These are phyloP conservation scores for Pythium apleroticum DNA, from an alignment of 352 stramenopile genomes.

Conservation along the genomic window DNA sequence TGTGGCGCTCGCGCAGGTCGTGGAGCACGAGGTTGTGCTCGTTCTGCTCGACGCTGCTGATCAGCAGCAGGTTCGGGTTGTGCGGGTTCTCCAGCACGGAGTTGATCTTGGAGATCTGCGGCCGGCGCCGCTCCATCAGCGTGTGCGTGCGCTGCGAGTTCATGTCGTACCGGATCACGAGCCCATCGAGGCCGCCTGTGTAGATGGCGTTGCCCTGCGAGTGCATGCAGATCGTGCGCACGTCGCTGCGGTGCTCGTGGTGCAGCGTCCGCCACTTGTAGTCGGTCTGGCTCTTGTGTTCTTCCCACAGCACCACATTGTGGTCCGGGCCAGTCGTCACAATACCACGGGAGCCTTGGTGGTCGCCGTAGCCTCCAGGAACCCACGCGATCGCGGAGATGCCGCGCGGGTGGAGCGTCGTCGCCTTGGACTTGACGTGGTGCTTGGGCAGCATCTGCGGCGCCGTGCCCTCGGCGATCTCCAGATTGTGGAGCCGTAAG, in stretches of 20 bases:
- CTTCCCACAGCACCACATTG: conserved; percentile 74
- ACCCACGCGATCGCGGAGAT: conserved; percentile 76
- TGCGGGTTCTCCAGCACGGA: conserved; percentile 77
- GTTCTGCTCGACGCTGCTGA: conserved; percentile 66
- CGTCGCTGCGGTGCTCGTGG: conserved; percentile 72
- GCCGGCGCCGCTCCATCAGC: conserved; percentile 73
- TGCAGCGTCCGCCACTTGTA: conserved; percentile 75
- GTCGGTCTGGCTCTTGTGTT: conserved; percentile 45
- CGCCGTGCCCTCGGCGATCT: conserved; percentile 42
- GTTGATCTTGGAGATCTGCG: conserved; percentile 85
- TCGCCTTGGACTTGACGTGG: conserved; percentile 60
- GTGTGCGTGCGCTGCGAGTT: conserved; percentile 36
- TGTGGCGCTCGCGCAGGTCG: conserved; percentile 63
- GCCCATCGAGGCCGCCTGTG: conserved; percentile 70
- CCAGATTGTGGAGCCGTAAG: conserved; percentile 64
- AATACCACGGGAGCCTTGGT: conserved; percentile 47
- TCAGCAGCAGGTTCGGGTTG: conserved; percentile 77
- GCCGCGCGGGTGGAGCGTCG: conserved; percentile 55
- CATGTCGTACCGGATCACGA: conserved; percentile 74
- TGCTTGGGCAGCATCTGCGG: conserved; percentile 51
- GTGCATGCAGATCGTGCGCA: conserved; percentile 76
- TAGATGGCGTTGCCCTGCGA: conserved; percentile 64
- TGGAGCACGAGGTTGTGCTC: conserved; percentile 74
- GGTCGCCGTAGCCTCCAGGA: conserved; percentile 44
- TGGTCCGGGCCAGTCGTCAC: conserved; percentile 76